These are phyloP conservation scores for Backusella australiensis DNA, from an alignment of 192 early-diverging fungal species.

Conservation along the genomic window DNA sequence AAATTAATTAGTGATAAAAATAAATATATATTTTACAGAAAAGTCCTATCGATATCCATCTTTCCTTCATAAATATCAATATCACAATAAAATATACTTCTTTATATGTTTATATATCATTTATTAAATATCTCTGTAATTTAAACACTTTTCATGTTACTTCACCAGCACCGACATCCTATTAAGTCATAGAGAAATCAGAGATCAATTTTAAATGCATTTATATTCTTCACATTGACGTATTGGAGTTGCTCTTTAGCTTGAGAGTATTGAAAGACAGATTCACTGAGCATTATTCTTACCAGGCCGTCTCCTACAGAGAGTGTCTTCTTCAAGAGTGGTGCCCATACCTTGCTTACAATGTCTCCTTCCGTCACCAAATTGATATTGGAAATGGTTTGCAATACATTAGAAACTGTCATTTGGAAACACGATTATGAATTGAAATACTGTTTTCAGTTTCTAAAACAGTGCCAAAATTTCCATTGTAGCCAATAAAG, in stretches of 20 bases:
- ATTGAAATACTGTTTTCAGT: too few species aligned
- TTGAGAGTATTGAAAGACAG: constrained; percentile 1
- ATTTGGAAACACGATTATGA: too few species aligned
- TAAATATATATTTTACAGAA: background rate
- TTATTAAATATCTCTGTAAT: too few species aligned
- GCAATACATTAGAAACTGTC: background rate
- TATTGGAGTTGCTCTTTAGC: constrained; percentile 6
- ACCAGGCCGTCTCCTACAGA: constrained; percentile 7
- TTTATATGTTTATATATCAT: background rate
- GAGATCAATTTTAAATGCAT: constrained; percentile 9
- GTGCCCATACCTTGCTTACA: constrained; percentile 6
- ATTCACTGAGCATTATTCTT: constrained; percentile 2
- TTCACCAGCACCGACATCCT: constrained; percentile 4
- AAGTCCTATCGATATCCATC: background rate
- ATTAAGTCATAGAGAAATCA: background rate
- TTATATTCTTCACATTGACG: constrained; percentile 2
- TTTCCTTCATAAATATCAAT: background rate
- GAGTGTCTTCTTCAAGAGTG: constrained; percentile 5
- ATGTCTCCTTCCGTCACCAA: background rate
- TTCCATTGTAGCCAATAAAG: too few species aligned
- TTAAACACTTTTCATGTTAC: background rate
- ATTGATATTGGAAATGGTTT: background rate
- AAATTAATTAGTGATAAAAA: background rate
- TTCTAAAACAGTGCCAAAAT: too few species aligned
- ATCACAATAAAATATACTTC: background rate